phyloP scores from a whole-genome alignment of 1,284 basidiomycete genomes.

The Cryptococcus sp. region DNA sequence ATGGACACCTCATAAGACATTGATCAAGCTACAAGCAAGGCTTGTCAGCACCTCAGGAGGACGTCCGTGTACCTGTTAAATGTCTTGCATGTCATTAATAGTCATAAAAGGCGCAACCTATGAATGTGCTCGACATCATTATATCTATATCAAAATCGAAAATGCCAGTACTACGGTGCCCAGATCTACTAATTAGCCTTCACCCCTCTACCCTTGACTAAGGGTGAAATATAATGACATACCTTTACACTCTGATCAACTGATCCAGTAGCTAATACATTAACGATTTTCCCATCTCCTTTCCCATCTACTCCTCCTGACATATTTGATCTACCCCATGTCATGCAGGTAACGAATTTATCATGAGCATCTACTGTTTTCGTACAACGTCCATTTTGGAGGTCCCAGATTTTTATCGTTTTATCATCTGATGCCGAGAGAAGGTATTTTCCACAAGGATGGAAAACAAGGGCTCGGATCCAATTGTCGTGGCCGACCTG shows the following conservation, averaged over 20 bases:
- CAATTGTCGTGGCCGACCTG: constrained; percentile 77
- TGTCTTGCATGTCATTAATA: too few relatives aligned
- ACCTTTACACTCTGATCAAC: constrained; percentile 63
- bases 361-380: constrained; percentile 80
- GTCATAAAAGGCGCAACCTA: too few relatives aligned
- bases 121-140: too few relatives aligned
- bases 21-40: too few relatives aligned
- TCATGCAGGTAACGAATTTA: constrained; percentile 76
- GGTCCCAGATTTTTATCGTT: constrained; percentile 83
- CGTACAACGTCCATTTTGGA: constrained; percentile 68
- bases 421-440: constrained; percentile 87
- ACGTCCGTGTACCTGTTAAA: too few relatives aligned
- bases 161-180: constrained; percentile 17
- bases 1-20: too few relatives aligned
- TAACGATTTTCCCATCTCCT: constrained; percentile 55
- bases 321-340: constrained; percentile 67
- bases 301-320: constrained; percentile 37
- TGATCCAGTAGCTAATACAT: constrained; percentile 74
- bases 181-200: constrained; percentile 17
- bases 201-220: too few relatives aligned
- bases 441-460: constrained; percentile 78
- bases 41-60: too few relatives aligned
- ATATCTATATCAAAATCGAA: too few relatives aligned
- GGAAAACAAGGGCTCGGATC: constrained; percentile 76
- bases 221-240: too few relatives aligned